Base-by-base conservation (phyloP, 345 rosid species). In the Jatropha curcas region DNA sequence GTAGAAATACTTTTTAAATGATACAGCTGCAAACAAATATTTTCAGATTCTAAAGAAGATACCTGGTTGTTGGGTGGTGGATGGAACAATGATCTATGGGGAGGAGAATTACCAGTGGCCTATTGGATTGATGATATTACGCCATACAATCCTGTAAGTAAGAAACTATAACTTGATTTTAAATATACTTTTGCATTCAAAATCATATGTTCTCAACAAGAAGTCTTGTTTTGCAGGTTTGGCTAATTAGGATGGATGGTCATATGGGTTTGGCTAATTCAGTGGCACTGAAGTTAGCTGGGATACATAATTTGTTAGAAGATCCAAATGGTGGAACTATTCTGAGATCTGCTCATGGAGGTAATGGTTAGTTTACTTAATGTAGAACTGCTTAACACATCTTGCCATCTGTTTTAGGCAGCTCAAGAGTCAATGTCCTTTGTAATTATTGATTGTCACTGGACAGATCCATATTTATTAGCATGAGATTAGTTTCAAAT, bases 41-140 rank as follows among this genome's bases (percentile, higher is more conserved):
- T 46, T 79, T 33, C 82, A 91, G 98, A 73, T 68, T 78, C 83
- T 37, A 80, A 82, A 77, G 79, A 80, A 75, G 95, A 92, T 63
- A 83, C 90, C 39, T 94, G 98, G 97, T 71, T 94, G 61, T 71
- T 92, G 68, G 98, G 98, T 74, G 92, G 97, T 58, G 93, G 97
- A 75, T 94, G 98, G 98, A 94, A 94, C 86, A 92, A 94, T 84
- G 93, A 88, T 77, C 82, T 87, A 22, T 94, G 97, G 98, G 98
- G 97, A 73, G 98, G 98, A 74, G 96, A 92, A 77, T 74, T 85
- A 57, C 97, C 98, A 6, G 64, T 77, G 60, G 92, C 89, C 27
- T 87, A 95, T 20, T 94, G 97, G 97, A 77, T 94, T 60, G 97
- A 94, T 75, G 92, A 89, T 68, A 69, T 90, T 75, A 87, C 97